These are phyloP conservation scores for Cyamopsis tetragonoloba DNA, from an alignment of 306 rosid species.

Conservation along the genomic window DNA sequence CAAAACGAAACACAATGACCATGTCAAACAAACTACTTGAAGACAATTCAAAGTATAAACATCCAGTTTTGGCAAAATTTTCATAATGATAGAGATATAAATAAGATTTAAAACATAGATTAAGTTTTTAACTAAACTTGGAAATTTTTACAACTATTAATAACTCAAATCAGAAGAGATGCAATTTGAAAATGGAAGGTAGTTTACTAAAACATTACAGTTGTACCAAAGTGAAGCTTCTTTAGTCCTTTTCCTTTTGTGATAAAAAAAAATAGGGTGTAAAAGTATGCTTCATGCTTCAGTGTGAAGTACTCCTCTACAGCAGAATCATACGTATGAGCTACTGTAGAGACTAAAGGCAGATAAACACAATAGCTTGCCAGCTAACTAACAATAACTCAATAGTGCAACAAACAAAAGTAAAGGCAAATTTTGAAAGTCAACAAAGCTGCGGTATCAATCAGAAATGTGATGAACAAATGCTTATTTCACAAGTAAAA, in stretches of 20 bases:
- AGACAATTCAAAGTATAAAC: not conserved
- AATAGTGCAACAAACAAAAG: not conserved
- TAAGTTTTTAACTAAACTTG: too few relatives aligned
- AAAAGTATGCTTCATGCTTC: too few relatives aligned
- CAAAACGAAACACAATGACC: not conserved
- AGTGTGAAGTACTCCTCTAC: not conserved
- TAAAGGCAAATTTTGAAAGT: not conserved
- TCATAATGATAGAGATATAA: not conserved
- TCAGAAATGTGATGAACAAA: conserved; percentile 2
- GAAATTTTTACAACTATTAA: not conserved
- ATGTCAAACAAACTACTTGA: not conserved
- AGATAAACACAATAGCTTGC: not conserved
- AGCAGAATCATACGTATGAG: not conserved
- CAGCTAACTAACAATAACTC: not conserved
- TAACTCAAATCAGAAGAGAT: not conserved
- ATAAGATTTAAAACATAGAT: not conserved
- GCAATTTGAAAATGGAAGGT: not conserved
- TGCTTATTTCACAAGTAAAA: conserved; percentile 37
- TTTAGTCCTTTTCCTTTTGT: too few relatives aligned
- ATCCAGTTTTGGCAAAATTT: not conserved
- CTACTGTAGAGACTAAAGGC: not conserved
- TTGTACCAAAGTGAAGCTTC: not conserved
- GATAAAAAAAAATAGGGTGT: not conserved
- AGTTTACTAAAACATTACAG: not conserved
- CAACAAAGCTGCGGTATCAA: not conserved